Percentiles rank a stretch among this genome's conserved stretches.
These are phyloP conservation scores for Tetradesmus lagerheimii DNA, from an alignment of 139 green algal species.

Conservation along the genomic window DNA sequence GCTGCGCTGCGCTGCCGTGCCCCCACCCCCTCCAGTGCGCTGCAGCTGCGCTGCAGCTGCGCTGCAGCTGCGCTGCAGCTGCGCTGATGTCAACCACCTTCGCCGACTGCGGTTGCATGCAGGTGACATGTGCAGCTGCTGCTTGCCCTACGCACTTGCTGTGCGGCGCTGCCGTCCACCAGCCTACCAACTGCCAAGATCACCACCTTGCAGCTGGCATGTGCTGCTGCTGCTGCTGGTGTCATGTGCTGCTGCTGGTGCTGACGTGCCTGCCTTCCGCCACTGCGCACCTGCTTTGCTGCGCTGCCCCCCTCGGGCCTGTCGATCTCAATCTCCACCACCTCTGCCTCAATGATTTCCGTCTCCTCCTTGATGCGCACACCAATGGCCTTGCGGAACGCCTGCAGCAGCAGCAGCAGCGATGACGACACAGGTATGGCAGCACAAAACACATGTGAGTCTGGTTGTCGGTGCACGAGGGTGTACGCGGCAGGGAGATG, in stretches of 20 bases:
- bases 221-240: background rate
- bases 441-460: background rate
- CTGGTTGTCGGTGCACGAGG: no score
- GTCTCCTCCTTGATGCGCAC: conserved; percentile 99
- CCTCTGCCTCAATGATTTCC: conserved; percentile 99
- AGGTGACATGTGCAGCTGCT: background rate
- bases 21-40: no score
- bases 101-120: no score
- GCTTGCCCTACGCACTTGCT: no score
- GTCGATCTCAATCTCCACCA: conserved; percentile 99
- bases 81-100: no score
- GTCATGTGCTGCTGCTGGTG: background rate
- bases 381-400: conserved; percentile 98
- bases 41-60: no score
- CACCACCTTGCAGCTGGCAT: no score
- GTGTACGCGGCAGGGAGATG: no score
- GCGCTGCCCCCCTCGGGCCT: conserved; percentile 76
- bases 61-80: no score
- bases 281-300: conserved; percentile 80
- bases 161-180: no score
- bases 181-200: no score
- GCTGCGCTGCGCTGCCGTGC: no score
- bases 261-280: background rate
- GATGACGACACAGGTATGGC: background rate
- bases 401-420: conserved; percentile 65